Evolutionary conservation across 1,284 basidiomycete genomes (phyloP).

Genomic region (Ceratobasidium sp.): DNA sequence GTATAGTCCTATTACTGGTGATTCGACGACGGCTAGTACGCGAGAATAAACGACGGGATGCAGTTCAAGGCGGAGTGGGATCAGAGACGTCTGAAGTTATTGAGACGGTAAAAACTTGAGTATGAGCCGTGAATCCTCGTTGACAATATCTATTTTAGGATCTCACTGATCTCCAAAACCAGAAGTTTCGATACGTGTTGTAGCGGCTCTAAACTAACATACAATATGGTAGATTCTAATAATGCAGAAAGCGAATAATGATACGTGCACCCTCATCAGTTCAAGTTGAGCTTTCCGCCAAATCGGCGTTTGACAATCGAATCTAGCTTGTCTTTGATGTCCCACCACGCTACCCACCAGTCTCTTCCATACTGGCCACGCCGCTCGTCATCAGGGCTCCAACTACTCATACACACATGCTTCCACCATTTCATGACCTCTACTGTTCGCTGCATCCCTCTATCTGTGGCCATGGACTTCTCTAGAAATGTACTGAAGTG

Average conservation of each 20-base stretch:
- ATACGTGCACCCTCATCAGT: background rate
- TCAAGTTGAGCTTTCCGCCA: conserved; percentile 58
- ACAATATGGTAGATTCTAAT: background rate
- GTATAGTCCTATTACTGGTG: conserved; percentile 7
- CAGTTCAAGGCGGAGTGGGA: background rate
- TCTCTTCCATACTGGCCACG: conserved; percentile 54
- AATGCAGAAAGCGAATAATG: background rate
- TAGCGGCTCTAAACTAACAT: background rate
- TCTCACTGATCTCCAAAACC: conserved; percentile 37
- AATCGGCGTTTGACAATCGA: conserved; percentile 70
- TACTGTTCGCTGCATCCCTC: conserved; percentile 74
- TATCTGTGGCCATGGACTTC: conserved; percentile 68
- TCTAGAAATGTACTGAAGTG: conserved; percentile 78
- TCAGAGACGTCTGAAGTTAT: background rate
- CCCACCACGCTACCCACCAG: conserved; percentile 83
- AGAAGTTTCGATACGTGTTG: conserved; percentile 27
- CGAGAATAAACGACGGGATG: conserved; percentile 32
- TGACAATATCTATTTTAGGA: background rate
- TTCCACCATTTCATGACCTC: conserved; percentile 83
- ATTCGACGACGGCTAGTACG: conserved; percentile 14
- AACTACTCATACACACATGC: conserved; percentile 55
- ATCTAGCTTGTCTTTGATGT: conserved; percentile 75
- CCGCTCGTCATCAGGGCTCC: conserved; percentile 63
- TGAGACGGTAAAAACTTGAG: conserved; percentile 3
- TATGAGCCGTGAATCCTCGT: too few relatives aligned